Percentiles rank a stretch among this genome's conserved stretches.
Evolutionary conservation across 2,329 filamentous ascomycete species (phyloP).

Genomic region (Phaeosphaeria sp.): DNA sequence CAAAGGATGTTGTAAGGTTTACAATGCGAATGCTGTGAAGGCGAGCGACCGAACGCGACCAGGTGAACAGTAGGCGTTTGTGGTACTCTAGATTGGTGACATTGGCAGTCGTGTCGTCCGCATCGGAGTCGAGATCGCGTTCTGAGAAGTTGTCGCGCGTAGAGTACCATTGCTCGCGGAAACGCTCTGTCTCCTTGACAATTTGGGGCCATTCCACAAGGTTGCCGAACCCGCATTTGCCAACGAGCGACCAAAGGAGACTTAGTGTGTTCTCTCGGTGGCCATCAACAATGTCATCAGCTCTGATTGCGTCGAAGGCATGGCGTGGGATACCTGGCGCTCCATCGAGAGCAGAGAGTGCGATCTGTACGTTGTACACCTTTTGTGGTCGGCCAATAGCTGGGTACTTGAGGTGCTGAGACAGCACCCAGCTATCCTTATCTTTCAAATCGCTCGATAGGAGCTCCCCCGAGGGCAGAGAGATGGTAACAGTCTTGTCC

Average conservation of each 20-base stretch:
- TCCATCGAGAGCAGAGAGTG: conserved; percentile 59
- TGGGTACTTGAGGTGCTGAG: conserved; percentile 65
- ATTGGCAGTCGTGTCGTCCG: conserved; percentile 30
- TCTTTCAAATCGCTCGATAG: conserved; percentile 48
- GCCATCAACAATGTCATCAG: conserved; percentile 68
- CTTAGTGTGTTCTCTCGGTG: conserved; percentile 69
- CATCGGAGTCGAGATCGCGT: conserved; percentile 42
- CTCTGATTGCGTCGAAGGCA: conserved; percentile 54
- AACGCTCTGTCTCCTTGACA: conserved; percentile 57
- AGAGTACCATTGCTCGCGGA: conserved; percentile 45
- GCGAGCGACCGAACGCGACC: conserved; percentile 61
- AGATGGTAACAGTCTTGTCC: conserved; percentile 54
- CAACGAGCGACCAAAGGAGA: conserved; percentile 66
- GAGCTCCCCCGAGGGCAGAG: conserved; percentile 54
- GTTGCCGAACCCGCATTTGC: conserved; percentile 60
- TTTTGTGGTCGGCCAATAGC: conserved; percentile 63
- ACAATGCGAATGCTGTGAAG: conserved; percentile 54
- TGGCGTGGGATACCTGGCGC: conserved; percentile 51
- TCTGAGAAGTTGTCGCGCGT: conserved; percentile 38
- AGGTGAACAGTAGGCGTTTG: conserved; percentile 59
- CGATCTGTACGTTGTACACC: conserved; percentile 65
- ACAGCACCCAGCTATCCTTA: conserved; percentile 57
- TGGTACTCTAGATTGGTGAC: conserved; percentile 43
- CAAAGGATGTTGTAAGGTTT: conserved; percentile 66
- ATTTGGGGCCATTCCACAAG: conserved; percentile 65